These are phyloP conservation scores for Puccinia sorghi DNA, from an alignment of 1,284 basidiomycete genomes.

Conservation along the genomic window DNA sequence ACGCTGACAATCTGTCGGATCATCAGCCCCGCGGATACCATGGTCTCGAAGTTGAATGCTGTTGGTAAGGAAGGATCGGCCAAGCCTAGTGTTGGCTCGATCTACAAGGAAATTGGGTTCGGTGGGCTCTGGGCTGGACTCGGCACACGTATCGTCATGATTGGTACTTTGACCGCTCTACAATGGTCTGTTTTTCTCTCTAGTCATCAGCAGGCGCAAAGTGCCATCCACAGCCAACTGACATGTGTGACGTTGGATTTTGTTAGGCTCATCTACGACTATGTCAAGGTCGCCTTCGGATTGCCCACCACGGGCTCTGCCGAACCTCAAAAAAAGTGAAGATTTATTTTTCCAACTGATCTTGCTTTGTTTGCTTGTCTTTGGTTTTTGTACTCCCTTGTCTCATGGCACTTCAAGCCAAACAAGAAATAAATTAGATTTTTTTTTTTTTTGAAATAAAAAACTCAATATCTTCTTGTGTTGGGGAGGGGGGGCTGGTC, in stretches of 20 bases:
- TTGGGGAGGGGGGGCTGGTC: too few relatives aligned
- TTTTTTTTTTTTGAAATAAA: background rate
- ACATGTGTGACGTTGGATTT: background rate
- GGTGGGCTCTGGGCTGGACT: slow-evolving; percentile 57
- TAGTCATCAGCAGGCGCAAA: background rate
- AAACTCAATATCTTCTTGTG: too few relatives aligned
- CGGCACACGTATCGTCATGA: slow-evolving; percentile 55
- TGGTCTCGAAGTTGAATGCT: slow-evolving; percentile 58
- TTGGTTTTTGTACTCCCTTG: too few relatives aligned
- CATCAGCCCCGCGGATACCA: slow-evolving; percentile 56
- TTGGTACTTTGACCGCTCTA: slow-evolving; percentile 57
- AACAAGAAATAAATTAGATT: background rate
- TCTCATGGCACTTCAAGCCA: too few relatives aligned
- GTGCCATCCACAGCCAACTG: background rate
- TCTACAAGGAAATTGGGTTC: slow-evolving; percentile 58
- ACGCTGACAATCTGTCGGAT: background rate
- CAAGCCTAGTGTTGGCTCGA: slow-evolving; percentile 56
- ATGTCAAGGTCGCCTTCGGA: slow-evolving; percentile 53
- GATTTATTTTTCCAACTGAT: background rate
- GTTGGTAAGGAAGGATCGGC: slow-evolving; percentile 55
- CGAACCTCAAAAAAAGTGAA: slow-evolving; percentile 51
- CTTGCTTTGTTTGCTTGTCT: background rate
- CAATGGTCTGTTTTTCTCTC: slow-evolving; percentile 53
- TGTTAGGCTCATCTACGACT: slow-evolving; percentile 56
- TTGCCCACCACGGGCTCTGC: slow-evolving; percentile 54